Evolutionary conservation across 495 filamentous ascomycete species (phyloP), one percentile per base, ranked within the genome.

Genomic region (Neurospora sp.): DNA sequence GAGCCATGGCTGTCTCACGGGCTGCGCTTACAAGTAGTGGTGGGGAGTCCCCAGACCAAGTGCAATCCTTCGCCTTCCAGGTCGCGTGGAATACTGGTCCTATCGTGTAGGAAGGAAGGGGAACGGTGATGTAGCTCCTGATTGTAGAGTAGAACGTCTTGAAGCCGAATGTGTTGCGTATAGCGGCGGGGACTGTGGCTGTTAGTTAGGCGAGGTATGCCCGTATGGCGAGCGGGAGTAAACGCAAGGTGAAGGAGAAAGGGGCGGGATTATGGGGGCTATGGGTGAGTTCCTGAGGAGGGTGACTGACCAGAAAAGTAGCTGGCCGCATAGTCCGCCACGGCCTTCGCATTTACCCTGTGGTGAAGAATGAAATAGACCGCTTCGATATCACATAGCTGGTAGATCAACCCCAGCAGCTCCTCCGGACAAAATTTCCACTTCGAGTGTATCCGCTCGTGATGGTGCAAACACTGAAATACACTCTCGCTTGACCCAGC

Each of bases 351-450:
- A 18, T 66, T 66, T 35, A 66, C 2, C 27, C 7, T 35, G 54
- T 35, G 27, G 0, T 73, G 69, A 4, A 75, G 27, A 12, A 80
- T 62, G 71, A 81, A 59, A 59, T 76, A 81, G 37, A 82, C 71
- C 14, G 44, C 41, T 48, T 79, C 71, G 0, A 81, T 54, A 39
- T 76, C 46, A 1, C 71, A 70, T 27, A 82, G 80, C 66, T 44
- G 74, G 5, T 62, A 35, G 0, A 82, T 3, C 8, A 81, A 77
- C 0, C 74, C 71, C 5, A 23, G 42, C 2, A 80, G 2, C 27
- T 71, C 20, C 18, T 72, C 31, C 1, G 78, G 72, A 31, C 79
- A 79, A 14, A 76, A 38, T 1, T 16, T 69, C 7, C 44, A 46
- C 1, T 6, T 18, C 12, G 27, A 18, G 14, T 66, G 54, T 18